Conservation (phyloP, 2,329 filamentous ascomycete species). For the Ophioceras dolichostomum region DNA sequence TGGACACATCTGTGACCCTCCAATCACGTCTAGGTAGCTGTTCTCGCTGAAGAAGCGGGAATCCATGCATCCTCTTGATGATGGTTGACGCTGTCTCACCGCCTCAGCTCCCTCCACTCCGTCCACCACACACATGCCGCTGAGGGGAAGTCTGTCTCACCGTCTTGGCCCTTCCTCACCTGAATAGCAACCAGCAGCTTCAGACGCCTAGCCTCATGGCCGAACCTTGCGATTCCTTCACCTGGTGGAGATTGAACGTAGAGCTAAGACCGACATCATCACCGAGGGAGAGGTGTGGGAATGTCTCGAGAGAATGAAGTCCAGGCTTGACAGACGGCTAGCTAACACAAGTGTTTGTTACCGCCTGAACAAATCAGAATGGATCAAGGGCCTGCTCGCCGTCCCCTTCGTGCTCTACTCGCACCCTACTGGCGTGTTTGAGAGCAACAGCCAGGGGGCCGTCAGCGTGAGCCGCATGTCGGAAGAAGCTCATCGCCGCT, state of each 20-base stretch:
- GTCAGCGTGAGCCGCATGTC: slow-evolving; percentile 66
- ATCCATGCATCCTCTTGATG: too few species aligned
- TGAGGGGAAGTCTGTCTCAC: neutral
- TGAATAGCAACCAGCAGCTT: too few species aligned
- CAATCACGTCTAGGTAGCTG: too few species aligned
- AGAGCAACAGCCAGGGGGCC: slow-evolving; percentile 45
- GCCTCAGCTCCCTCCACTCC: neutral
- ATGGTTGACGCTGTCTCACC: too few species aligned
- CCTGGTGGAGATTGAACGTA: too few species aligned
- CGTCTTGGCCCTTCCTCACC: too few species aligned
- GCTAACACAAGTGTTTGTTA: slow-evolving; percentile 4
- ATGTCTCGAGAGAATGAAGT: neutral
- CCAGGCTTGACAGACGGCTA: neutral
- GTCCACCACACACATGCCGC: neutral
- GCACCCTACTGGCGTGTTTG: slow-evolving; percentile 79
- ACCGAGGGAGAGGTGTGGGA: neutral
- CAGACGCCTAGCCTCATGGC: neutral
- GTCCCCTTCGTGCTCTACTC: slow-evolving; percentile 96
- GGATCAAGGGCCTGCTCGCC: slow-evolving; percentile 90
- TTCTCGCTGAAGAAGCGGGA: too few species aligned
- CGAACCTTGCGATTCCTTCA: neutral
- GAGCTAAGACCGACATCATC: neutral
- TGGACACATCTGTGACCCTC: too few species aligned
- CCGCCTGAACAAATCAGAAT: slow-evolving; percentile 55
- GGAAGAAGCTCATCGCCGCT: slow-evolving; percentile 70